phyloP scores from a whole-genome alignment of 192 early-diverging fungal genomes.

The Linnemannia schmuckeri region DNA sequence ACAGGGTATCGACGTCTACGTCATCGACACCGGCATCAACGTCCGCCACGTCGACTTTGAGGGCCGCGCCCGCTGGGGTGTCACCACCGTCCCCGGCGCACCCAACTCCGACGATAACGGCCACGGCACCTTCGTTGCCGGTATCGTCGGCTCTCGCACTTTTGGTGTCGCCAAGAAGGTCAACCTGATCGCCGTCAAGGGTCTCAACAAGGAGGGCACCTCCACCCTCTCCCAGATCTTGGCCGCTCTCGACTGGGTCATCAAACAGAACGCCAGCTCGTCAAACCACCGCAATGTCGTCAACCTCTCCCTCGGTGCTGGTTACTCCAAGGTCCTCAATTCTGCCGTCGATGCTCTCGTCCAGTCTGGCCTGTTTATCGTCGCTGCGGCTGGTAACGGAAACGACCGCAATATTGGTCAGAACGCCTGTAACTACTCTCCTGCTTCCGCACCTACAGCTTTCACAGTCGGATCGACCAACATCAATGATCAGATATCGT shows the following conservation, averaged over 20 bases:
- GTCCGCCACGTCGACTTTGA: constrained; percentile 65
- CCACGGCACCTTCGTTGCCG: constrained; percentile 70
- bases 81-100: constrained; percentile 44
- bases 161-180: constrained; percentile 86
- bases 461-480: constrained; percentile 66
- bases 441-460: constrained; percentile 56
- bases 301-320: constrained; percentile 60
- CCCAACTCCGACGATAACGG: constrained; percentile 64
- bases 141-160: constrained; percentile 62
- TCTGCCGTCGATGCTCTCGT: constrained; percentile 56
- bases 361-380: constrained; percentile 55
- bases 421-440: constrained; percentile 65
- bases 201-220: constrained; percentile 55
- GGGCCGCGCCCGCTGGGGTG: constrained; percentile 68
- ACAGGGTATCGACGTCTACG: constrained; percentile 69
- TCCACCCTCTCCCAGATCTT: constrained; percentile 57
- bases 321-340: constrained; percentile 58
- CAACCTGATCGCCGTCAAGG: constrained; percentile 79
- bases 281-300: constrained; percentile 27
- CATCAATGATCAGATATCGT: constrained; percentile 57
- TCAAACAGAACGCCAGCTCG: constrained; percentile 28
- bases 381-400: constrained; percentile 62
- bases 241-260: constrained; percentile 58
- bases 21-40: constrained; percentile 75
- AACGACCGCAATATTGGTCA: constrained; percentile 57